Evolutionary conservation across 257 asterid genomes (phyloP), one percentile per base, ranked within the genome.

Genomic region (Coffea eugenioides): DNA sequence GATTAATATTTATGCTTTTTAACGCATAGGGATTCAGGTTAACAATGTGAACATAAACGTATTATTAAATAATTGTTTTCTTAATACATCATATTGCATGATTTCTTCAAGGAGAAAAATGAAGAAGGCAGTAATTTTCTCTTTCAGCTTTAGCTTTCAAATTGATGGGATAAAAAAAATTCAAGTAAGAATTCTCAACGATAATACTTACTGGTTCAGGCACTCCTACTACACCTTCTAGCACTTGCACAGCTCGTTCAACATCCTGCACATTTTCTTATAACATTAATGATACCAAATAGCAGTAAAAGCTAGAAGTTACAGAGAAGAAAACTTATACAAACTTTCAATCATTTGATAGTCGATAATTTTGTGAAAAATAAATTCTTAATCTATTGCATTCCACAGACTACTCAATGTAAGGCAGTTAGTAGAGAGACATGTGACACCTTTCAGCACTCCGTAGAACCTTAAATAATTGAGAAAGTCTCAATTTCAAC

Each of bases 201-300:
- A 73, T 3, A 43, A 68, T 79, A 79, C 92, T 89, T 84, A 95
- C 97, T 56, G 99, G 99, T 82, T 95, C 92, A 66, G 90, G 68
- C 14, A 91, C 82, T 71, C 99, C 99, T 81, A 83, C 79, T 31
- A 85, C 75, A 82, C 82, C 91, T 88, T 95, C 99, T 78, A 95
- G 88, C 80, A 80, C 85, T 87, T 89, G 77, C 77, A 95, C 98
- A 5, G 97, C 97, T 27, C 81, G 82, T 75, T 93, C 96, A 78
- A 95, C 93, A 76, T 93, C 99, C 99, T 95, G 92, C 87, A 70
- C 21, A 82, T 57, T 66, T 67, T 4, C 51, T 18, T 43, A 34
- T 20, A 15, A 80, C n/a, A 8, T 31, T 51, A 74, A 56, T 49
- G 54, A 49, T 8, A 27, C 8, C 4, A 5, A 25, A 74, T 0